Evolutionary conservation across 257 asterid genomes (phyloP), one percentile per base, ranked within the genome.

Genomic region (Jacaranda mimosifolia): DNA sequence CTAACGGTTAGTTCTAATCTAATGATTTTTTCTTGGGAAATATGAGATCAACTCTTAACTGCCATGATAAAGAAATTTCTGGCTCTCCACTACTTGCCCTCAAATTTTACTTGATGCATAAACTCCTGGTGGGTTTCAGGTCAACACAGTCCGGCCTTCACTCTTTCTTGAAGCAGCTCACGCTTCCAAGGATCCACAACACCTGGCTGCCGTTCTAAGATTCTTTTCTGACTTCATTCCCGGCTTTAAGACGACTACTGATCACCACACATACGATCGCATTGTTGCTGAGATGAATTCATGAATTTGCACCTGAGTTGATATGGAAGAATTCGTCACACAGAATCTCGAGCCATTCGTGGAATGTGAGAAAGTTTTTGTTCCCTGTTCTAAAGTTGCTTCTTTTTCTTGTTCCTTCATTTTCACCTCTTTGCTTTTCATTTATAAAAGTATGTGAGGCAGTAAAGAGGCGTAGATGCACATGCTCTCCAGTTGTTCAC

Each of bases 181-280:
- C 79, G 87, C 94, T 68, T 88, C 97, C 45, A 91, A 87, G 79
- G 94, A 95, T 74, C 86, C 94, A 15, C 97, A 89, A 77, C 95
- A 88, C 71, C 86, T 95, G 14, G 96, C 96, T 70, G 92, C 98
- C 4, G 97, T 93, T 70, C 80, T 95, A 19, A 87, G 99, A 79
- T 91, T 91, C 88, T 91, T 95, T 76, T 91, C 89, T 32, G 98
- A 95, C 81, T 93, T 91, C 80, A 90, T 90, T 57, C 97, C 99
- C 3, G 96, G 96, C 65, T 95, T 95, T 83, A 90, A 87, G 91
- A 85, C 60, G 86, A 87, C 90, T 39, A 18, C 96, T 11, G 98
- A 95, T 48, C 87, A 91, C 83, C 79, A 77, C 53, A 81, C 74
- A 6, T 93, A 87, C 74, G 83, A 82, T 11, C 81, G 72, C 46